These are phyloP conservation scores for Kwoniella europaea DNA, from an alignment of 768 basidiomycete species.

Conservation along the genomic window DNA sequence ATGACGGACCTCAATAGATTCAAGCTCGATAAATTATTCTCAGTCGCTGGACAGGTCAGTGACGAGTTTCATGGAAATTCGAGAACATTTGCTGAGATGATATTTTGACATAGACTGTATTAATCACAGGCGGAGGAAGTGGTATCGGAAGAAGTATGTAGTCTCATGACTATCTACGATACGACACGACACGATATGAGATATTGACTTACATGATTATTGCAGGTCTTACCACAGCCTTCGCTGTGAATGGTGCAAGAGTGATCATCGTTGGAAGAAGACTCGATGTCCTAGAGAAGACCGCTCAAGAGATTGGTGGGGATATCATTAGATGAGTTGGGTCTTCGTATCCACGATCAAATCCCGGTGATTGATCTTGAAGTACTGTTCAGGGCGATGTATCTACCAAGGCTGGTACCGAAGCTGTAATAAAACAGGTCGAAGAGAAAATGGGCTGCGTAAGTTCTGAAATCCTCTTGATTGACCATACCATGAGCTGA, in stretches of 20 bases:
- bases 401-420: slow-evolving; percentile 29
- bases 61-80: background rate
- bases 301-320: slow-evolving; percentile 38
- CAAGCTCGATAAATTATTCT: slow-evolving; percentile 34
- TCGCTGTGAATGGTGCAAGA: slow-evolving; percentile 43
- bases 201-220: background rate
- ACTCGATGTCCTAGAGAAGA: slow-evolving; percentile 37
- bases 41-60: slow-evolving; percentile 31
- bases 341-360: background rate
- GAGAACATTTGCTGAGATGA: background rate
- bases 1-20: slow-evolving; percentile 15
- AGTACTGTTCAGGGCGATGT: slow-evolving; percentile 35
- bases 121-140: slow-evolving; percentile 48
- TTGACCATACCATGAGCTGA: background rate
- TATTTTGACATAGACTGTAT: slow-evolving; percentile 13
- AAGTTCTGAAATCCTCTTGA: background rate
- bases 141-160: slow-evolving; percentile 59
- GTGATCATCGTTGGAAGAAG: slow-evolving; percentile 52
- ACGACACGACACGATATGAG: too few relatives aligned
- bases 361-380: background rate
- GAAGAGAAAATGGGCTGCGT: slow-evolving; percentile 20
- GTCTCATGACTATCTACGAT: background rate
- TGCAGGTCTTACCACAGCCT: slow-evolving; percentile 36
- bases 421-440: slow-evolving; percentile 26
- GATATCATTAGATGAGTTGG: slow-evolving; percentile 19